These are phyloP conservation scores for Baudoinia panamericana DNA, from an alignment of 495 filamentous ascomycete genomes.

Conservation along the genomic window DNA sequence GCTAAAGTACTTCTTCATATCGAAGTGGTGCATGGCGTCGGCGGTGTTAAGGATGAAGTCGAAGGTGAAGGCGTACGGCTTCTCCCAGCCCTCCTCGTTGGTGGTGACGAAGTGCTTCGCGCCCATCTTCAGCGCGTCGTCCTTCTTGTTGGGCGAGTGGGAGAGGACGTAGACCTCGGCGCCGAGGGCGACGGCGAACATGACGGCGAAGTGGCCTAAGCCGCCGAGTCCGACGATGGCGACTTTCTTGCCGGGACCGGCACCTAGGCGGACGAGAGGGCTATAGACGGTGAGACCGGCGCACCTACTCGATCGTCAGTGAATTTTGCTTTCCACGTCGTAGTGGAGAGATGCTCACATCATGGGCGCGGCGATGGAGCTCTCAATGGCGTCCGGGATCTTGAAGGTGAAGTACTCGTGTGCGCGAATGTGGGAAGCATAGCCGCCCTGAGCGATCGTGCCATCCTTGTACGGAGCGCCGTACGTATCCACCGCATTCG, in stretches of 20 bases:
- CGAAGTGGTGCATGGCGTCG: constrained; percentile 54
- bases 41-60: constrained; percentile 64
- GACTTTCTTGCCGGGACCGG: constrained; percentile 67
- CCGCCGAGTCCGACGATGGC: constrained; percentile 35
- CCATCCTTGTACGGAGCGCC: constrained; percentile 48
- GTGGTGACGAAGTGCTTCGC: constrained; percentile 33
- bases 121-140: constrained; percentile 31
- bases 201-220: constrained; percentile 34
- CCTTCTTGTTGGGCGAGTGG: constrained; percentile 31
- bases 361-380: constrained; percentile 65
- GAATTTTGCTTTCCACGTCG: neutral
- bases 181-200: constrained; percentile 31
- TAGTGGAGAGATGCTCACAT: constrained; percentile 35
- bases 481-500: constrained; percentile 53
- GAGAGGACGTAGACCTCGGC: constrained; percentile 36
- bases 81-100: constrained; percentile 29
- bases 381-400: constrained; percentile 61
- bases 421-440: constrained; percentile 55
- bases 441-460: constrained; percentile 51
- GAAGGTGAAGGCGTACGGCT: constrained; percentile 45
- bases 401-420: constrained; percentile 69
- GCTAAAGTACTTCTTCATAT: constrained; percentile 57
- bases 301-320: constrained; percentile 31
- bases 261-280: constrained; percentile 62
- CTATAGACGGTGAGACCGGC: constrained; percentile 73